phyloP scores from a whole-genome alignment of 768 basidiomycete genomes.

The Suillus paluster region DNA sequence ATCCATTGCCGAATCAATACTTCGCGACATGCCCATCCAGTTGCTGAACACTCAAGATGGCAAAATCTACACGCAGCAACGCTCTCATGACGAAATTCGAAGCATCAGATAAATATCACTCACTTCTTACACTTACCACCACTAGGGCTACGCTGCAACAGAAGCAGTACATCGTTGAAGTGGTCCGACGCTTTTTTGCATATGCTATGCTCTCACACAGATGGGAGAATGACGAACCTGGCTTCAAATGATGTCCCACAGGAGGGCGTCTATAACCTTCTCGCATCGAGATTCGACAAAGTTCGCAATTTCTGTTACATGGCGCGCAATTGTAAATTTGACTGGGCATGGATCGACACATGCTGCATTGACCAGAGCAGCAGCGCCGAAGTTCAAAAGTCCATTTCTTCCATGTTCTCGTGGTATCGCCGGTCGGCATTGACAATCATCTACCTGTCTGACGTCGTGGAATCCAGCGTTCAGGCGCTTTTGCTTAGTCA shows the following conservation, averaged over 20 bases:
- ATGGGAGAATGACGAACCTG: conserved; percentile 22
- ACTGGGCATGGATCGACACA: conserved; percentile 36
- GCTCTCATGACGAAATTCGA: conserved; percentile 21
- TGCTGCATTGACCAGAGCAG: conserved; percentile 35
- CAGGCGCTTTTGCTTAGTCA: conserved; percentile 23
- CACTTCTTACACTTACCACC: conserved; percentile 4
- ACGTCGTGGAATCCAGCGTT: conserved; percentile 17
- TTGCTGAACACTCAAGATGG: conserved; percentile 30
- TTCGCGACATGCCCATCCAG: conserved; percentile 24
- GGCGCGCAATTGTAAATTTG: conserved; percentile 22
- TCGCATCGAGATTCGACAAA: conserved; percentile 12
- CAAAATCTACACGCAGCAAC: conserved; percentile 23
- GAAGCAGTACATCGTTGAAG: conserved; percentile 1
- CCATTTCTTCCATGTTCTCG: conserved; percentile 37
- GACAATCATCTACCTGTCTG: conserved; percentile 34
- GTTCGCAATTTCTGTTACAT: conserved; percentile 26
- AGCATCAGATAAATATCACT: conserved; percentile 12
- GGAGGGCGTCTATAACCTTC: conserved; percentile 15
- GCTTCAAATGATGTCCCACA: not conserved
- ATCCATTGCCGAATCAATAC: not conserved
- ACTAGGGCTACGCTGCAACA: not conserved
- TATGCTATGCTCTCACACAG: conserved; percentile 34
- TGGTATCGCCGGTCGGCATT: conserved; percentile 36
- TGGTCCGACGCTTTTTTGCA: conserved; percentile 26
- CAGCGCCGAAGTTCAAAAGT: conserved; percentile 34